These are phyloP conservation scores for Fusarium sambucinum DNA, from an alignment of 2,329 filamentous ascomycete genomes.

Conservation along the genomic window DNA sequence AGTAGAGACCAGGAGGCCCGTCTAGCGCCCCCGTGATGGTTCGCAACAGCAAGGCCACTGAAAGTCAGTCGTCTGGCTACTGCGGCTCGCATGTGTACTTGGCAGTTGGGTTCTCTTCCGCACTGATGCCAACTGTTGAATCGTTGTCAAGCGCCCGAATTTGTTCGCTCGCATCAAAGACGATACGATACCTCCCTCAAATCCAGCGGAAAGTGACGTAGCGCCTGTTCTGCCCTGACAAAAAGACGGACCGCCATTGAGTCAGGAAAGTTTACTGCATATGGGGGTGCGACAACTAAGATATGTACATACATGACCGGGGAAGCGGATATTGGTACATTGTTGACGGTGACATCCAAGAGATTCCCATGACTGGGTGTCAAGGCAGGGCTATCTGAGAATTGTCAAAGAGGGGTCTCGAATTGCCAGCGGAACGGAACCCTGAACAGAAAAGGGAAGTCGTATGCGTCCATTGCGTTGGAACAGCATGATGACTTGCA, in stretches of 20 bases:
- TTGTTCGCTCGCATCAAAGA: constrained; percentile 13
- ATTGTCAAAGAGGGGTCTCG: constrained; percentile 32
- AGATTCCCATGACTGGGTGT: constrained; percentile 35
- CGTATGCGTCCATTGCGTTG: constrained; percentile 21
- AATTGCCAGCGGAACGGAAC: constrained; percentile 26
- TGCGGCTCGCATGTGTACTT: constrained; percentile 46
- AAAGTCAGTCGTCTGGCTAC: constrained; percentile 37
- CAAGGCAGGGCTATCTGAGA: constrained; percentile 31
- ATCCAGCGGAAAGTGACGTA: constrained; percentile 19
- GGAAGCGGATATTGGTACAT: constrained; percentile 30
- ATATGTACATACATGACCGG: constrained; percentile 20
- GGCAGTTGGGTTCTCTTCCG: constrained; percentile 35
- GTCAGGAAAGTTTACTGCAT: constrained; percentile 39
- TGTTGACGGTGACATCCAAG: constrained; percentile 39
- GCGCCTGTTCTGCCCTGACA: constrained; percentile 13
- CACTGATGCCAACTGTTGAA: constrained; percentile 15
- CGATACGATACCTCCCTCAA: constrained; percentile 26
- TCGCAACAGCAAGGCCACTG: constrained; percentile 36
- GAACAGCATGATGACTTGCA: constrained; percentile 28
- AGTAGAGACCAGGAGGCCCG: constrained; percentile 21
- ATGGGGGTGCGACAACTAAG: constrained; percentile 25
- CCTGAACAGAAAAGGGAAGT: constrained; percentile 33
- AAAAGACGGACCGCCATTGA: constrained; percentile 22
- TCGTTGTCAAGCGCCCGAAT: constrained; percentile 28
- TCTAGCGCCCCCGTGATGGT: constrained; percentile 42